Evolutionary conservation across 768 basidiomycete genomes (phyloP), one percentile per base, ranked within the genome.

Genomic region (Paxillus ammoniavirescens): DNA sequence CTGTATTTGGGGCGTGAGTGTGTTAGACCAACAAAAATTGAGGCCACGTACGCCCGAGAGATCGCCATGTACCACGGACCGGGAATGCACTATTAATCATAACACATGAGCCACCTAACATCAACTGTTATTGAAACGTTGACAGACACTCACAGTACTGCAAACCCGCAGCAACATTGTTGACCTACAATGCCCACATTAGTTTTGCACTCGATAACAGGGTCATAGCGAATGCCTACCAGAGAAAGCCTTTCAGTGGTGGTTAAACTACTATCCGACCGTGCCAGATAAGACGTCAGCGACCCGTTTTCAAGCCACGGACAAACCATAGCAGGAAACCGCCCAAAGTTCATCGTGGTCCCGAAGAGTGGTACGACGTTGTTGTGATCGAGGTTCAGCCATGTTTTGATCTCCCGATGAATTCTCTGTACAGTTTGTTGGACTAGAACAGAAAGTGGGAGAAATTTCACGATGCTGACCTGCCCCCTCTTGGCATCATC

Each of bases 361-460:
- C 65, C 60, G 23, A 43, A 53, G 5, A 63, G 56, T 12, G 58
- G 60, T 1, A 65, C 31, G 9, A 66, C 47, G 50, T 66, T 66
- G n/a, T 47, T 41, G 49, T 65, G 61, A 2, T 41, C 5, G 17
- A 66, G 53, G 21, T 33, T 14, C 36, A 52, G 49, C 65, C 65
- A 66, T 12, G 59, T 43, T 10, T 37, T 50, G 17, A 66, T 47
- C 38, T 64, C 64, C 17, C 61, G 53, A n/a, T 40, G 46, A 26
- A 65, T 42, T 30, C 61, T 37, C 64, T 65, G 10, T 0, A 47
- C 4, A 35, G 15, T 5, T 21, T 21, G 21, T n/a, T n/a, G 38
- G 38, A n/a, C 15, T n/a, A 40, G 17, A 15, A 17, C 14, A 40
- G 6, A 17, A 2, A 21, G 21, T 17, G 38, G 15, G 21, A 40